phyloP scores from a whole-genome alignment of 179 eudicot species.

The Gypsophila paniculata region DNA sequence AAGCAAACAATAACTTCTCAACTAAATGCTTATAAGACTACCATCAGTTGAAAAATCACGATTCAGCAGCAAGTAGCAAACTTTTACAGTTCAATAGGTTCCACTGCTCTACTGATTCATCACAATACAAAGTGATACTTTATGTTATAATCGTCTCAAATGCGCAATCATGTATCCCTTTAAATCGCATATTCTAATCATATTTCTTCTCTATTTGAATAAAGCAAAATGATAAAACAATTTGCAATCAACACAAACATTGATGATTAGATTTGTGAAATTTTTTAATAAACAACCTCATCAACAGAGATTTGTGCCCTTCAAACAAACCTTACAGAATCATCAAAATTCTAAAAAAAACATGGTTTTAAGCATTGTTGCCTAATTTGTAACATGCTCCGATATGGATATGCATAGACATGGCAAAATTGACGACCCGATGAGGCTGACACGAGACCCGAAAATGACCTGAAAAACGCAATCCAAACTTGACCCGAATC shows the following conservation, averaged over 20 bases:
- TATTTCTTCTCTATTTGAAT: neutral
- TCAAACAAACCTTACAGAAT: neutral
- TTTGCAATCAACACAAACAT: neutral
- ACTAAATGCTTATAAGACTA: neutral
- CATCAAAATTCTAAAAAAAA: neutral
- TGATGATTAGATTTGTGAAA: neutral
- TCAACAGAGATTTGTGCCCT: neutral
- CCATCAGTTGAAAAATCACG: neutral
- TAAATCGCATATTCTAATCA: neutral
- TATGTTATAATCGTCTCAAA: neutral
- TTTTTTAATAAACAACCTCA: neutral
- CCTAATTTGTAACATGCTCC: no score
- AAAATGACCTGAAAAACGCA: no score
- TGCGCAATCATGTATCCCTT: conserved; percentile 1
- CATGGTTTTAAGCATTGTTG: neutral
- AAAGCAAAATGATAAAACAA: neutral
- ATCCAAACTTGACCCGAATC: no score
- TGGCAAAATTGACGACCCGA: no score
- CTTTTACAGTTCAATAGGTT: neutral
- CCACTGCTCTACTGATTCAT: neutral
- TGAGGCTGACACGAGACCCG: no score
- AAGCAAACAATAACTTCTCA: neutral
- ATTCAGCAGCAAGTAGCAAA: neutral
- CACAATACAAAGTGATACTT: neutral
- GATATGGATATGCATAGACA: no score